phyloP scores from a whole-genome alignment of 2,329 filamentous ascomycete genomes.

The Parafenestella ontariensis region DNA sequence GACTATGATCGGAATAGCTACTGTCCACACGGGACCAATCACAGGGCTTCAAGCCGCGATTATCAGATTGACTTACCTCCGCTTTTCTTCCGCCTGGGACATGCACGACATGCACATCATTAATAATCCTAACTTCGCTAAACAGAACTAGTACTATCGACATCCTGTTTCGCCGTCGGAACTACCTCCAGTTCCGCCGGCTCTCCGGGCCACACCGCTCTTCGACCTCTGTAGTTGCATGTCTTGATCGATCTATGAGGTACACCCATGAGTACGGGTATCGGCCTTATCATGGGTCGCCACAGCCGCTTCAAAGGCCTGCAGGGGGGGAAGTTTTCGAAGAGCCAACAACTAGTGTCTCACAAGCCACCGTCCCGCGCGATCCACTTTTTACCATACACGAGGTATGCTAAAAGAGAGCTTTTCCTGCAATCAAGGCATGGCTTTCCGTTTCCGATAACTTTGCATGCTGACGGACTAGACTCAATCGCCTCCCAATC shows the following conservation, averaged over 20 bases:
- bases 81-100: background rate
- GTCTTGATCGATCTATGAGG: constrained; percentile 1
- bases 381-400: background rate
- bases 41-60: background rate
- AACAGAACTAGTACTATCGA: background rate
- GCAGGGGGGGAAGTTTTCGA: background rate
- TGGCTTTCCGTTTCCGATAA: background rate
- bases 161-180: background rate
- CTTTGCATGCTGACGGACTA: background rate
- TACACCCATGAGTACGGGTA: background rate
- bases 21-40: background rate
- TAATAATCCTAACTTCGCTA: background rate
- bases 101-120: constrained; percentile 18
- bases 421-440: background rate
- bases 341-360: background rate
- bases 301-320: background rate
- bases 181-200: constrained; percentile 13
- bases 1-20: background rate
- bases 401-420: background rate
- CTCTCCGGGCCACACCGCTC: constrained; percentile 37
- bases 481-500: constrained; percentile 5
- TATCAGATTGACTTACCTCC: background rate
- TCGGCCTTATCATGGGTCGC: constrained; percentile 8
- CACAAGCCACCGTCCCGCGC: background rate
- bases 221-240: constrained; percentile 4